Evolutionary conservation across 2,329 filamentous ascomycete genomes (phyloP).

Genomic region (Clonostachys solani): DNA sequence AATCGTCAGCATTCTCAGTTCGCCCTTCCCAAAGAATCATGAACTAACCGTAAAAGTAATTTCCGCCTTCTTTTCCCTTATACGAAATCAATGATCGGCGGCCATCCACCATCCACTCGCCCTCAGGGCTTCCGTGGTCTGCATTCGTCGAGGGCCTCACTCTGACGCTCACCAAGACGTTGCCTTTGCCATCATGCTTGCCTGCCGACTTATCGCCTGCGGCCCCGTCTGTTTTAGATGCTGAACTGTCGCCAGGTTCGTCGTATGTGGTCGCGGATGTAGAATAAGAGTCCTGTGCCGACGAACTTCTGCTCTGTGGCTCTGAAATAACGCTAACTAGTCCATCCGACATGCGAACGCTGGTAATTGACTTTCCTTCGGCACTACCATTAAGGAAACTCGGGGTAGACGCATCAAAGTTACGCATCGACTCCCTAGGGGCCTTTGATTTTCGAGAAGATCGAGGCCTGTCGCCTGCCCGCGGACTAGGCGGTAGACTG

Average conservation of each 20-base stretch:
- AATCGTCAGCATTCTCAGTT: neutral
- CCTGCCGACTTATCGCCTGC: slow-evolving; percentile 42
- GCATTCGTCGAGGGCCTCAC: slow-evolving; percentile 77
- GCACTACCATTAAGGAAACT: slow-evolving; percentile 77
- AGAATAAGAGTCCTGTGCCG: slow-evolving; percentile 86
- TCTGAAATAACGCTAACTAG: slow-evolving; percentile 76
- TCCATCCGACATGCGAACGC: slow-evolving; percentile 67
- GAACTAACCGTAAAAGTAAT: slow-evolving; percentile 81
- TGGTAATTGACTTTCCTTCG: slow-evolving; percentile 69
- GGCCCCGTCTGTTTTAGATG: slow-evolving; percentile 21
- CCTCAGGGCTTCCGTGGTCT: slow-evolving; percentile 59
- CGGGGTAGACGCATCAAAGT: slow-evolving; percentile 50
- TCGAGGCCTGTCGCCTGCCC: slow-evolving; percentile 46
- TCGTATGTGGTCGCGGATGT: slow-evolving; percentile 88
- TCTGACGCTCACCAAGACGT: slow-evolving; percentile 91
- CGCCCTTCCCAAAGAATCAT: neutral
- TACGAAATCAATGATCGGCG: slow-evolving; percentile 79
- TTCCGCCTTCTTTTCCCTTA: slow-evolving; percentile 82
- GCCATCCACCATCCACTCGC: slow-evolving; percentile 90
- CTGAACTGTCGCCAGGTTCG: slow-evolving; percentile 59
- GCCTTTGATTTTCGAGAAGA: slow-evolving; percentile 50
- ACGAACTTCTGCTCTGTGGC: slow-evolving; percentile 85
- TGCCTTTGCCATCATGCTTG: slow-evolving; percentile 76
- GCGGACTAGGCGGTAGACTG: slow-evolving; percentile 60
- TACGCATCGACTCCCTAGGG: slow-evolving; percentile 48